Conservation (phyloP, 2,329 filamentous ascomycete genomes). For the Plenodomus tracheiphilus region DNA sequence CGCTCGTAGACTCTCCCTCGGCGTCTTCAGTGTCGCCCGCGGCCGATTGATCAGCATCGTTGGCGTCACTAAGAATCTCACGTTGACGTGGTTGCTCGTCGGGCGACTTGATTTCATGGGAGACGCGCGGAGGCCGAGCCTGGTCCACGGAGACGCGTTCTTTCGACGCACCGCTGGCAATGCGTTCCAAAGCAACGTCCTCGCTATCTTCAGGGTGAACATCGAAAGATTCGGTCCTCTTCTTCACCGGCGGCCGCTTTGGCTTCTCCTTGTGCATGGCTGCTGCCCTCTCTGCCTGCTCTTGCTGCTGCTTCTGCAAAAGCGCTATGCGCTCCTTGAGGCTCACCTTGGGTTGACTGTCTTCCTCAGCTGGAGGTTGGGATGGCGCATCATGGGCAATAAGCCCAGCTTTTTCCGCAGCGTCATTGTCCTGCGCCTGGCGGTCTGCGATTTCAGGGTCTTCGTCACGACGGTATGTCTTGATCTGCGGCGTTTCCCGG, state of each 20-base stretch:
- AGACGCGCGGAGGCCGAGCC: slow-evolving; percentile 43
- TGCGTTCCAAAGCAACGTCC: slow-evolving; percentile 42
- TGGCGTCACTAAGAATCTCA: slow-evolving; percentile 63
- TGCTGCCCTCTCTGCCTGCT: slow-evolving; percentile 82
- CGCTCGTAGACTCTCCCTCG: slow-evolving; percentile 66
- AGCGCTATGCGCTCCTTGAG: slow-evolving; percentile 94
- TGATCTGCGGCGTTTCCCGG: slow-evolving; percentile 70
- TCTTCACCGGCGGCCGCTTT: slow-evolving; percentile 70
- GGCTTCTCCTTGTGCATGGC: slow-evolving; percentile 84
- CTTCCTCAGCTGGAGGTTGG: slow-evolving; percentile 58
- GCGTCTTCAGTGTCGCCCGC: slow-evolving; percentile 66
- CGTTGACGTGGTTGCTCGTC: slow-evolving; percentile 48
- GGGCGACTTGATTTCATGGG: slow-evolving; percentile 46
- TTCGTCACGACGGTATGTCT: slow-evolving; percentile 83
- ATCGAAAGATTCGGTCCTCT: slow-evolving; percentile 58
- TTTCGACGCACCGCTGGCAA: slow-evolving; percentile 37
- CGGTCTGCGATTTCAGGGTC: slow-evolving; percentile 69
- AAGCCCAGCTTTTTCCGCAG: slow-evolving; percentile 70
- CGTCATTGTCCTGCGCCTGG: slow-evolving; percentile 67
- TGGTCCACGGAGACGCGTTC: slow-evolving; percentile 47
- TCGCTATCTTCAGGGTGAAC: slow-evolving; percentile 38
- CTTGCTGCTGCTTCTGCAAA: slow-evolving; percentile 89
- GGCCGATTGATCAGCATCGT: slow-evolving; percentile 68
- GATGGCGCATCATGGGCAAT: slow-evolving; percentile 46
- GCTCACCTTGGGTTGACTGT: slow-evolving; percentile 88